Conservation (phyloP, 495 filamentous ascomycete genomes). For the Daldinia concentrica region DNA sequence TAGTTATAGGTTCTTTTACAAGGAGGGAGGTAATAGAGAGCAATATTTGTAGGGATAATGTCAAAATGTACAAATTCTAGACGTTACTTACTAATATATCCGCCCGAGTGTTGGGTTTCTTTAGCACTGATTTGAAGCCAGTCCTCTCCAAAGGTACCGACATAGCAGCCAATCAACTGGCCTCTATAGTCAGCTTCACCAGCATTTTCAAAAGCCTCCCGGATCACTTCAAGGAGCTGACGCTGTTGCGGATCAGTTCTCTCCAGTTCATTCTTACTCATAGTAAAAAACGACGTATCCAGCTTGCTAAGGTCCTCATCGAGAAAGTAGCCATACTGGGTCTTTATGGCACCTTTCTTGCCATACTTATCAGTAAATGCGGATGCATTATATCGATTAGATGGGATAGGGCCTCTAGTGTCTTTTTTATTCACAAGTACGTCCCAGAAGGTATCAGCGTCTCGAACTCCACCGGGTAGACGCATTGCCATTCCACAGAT, state of each 20-base stretch:
- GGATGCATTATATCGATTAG: constrained; percentile 47
- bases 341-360: constrained; percentile 8
- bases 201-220: constrained; percentile 57
- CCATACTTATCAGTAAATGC: constrained; percentile 41
- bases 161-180: constrained; percentile 55
- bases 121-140: constrained; percentile 26
- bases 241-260: constrained; percentile 63
- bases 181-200: constrained; percentile 58
- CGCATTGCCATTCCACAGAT: constrained; percentile 50
- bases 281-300: constrained; percentile 52
- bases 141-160: constrained; percentile 57
- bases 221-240: constrained; percentile 58
- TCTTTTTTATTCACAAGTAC: constrained; percentile 43
- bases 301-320: constrained; percentile 42
- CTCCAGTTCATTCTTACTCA: constrained; percentile 53
- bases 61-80: no score
- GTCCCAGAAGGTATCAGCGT: constrained; percentile 47
- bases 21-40: no score
- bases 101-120: not conserved
- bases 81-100: not conserved
- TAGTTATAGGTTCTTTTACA: constrained; percentile 26
- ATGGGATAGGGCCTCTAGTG: constrained; percentile 44
- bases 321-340: constrained; percentile 41
- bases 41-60: no score
- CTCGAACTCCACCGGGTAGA: constrained; percentile 48